Evolutionary conservation across 768 basidiomycete species (phyloP).

Genomic region (Pleurotus sapidus): DNA sequence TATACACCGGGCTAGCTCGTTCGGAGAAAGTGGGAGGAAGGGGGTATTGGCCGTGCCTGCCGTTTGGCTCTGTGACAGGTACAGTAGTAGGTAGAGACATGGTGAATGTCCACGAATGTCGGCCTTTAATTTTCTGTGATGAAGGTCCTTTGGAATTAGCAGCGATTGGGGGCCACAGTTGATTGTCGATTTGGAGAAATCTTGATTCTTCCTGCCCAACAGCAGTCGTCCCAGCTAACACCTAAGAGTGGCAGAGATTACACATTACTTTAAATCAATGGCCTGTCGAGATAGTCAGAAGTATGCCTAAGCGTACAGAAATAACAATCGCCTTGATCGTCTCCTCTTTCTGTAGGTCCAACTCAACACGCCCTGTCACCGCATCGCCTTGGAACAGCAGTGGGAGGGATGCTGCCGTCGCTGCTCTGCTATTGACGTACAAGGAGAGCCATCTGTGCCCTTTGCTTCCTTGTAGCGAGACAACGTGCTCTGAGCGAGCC

Average conservation of each 20-base stretch:
- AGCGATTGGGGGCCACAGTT: conserved; percentile 34
- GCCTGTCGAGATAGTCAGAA: no score
- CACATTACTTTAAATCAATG: no score
- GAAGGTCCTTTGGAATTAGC: conserved; percentile 15
- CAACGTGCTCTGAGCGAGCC: conserved; percentile 30
- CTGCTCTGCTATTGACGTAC: conserved; percentile 44
- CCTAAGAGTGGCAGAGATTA: conserved; percentile 21
- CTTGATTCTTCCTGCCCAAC: conserved; percentile 53
- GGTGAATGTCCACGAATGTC: conserved; percentile 45
- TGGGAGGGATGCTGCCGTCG: conserved; percentile 34
- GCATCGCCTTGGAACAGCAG: conserved; percentile 45
- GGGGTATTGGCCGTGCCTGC: conserved; percentile 30
- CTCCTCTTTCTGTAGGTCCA: conserved; percentile 48
- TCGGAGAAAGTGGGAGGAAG: conserved; percentile 57
- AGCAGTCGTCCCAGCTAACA: conserved; percentile 44
- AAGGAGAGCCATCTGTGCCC: conserved; percentile 48
- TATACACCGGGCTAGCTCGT: conserved; percentile 49
- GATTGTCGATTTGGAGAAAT: conserved; percentile 41
- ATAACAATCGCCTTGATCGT: conserved; percentile 45
- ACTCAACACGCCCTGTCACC: conserved; percentile 47
- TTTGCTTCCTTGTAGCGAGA: conserved; percentile 39
- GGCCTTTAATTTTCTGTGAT: conserved; percentile 39
- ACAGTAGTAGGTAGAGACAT: conserved; percentile 44
- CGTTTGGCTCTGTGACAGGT: conserved; percentile 30
- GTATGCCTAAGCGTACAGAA: conserved; percentile 29